Conservation (phyloP, 1,139 yeast species). For the Scheffersomyces segobiensis region DNA sequence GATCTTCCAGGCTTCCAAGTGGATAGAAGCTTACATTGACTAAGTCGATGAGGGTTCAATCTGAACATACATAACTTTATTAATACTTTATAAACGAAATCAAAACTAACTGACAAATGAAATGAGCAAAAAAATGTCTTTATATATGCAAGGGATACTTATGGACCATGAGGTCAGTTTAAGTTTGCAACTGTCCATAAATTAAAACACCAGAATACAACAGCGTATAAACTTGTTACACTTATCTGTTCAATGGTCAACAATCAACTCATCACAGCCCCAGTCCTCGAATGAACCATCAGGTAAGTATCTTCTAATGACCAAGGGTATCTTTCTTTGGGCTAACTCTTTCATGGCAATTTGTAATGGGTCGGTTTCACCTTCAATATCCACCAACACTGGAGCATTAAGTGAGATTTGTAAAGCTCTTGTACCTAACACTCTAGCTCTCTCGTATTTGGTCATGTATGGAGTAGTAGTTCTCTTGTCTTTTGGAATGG, state of each 20-base stretch:
- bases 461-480: conserved; percentile 99
- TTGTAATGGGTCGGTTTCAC: conserved; percentile 98
- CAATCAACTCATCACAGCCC: conserved; percentile 97
- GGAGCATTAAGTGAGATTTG: conserved; percentile 99
- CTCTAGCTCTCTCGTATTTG: conserved; percentile 95
- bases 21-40: conserved; percentile 58
- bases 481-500: conserved; percentile 85
- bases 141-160: background rate
- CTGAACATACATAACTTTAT: background rate
- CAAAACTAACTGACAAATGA: background rate
- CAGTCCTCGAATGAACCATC: conserved; percentile 98
- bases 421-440: conserved; percentile 92
- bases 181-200: background rate
- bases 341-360: conserved; percentile 96
- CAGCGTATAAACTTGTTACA: background rate
- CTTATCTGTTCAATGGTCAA: conserved; percentile 56
- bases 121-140: background rate
- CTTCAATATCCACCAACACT: conserved; percentile 94
- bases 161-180: background rate
- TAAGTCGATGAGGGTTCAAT: conserved; percentile 10
- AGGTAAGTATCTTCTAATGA: conserved; percentile 92
- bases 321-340: conserved; percentile 92
- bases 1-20: conserved; percentile 56
- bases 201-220: background rate
- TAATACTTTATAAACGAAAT: background rate